Base-by-base conservation (phyloP, 1,284 basidiomycete species). In the Boletus subluridellus region DNA sequence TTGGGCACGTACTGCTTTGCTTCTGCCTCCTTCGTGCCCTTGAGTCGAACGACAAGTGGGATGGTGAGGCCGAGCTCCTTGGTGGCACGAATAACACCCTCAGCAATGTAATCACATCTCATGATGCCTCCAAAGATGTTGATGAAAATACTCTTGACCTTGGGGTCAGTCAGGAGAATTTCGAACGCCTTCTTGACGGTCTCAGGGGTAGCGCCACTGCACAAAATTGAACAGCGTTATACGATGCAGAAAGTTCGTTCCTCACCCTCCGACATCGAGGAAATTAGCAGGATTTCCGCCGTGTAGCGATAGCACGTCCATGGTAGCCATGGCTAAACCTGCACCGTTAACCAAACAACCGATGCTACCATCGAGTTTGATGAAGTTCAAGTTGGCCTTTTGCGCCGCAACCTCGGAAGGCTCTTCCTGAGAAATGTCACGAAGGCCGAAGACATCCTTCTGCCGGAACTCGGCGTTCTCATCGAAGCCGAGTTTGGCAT, bases 171-270 rank as follows among this genome's bases (percentile, higher is more conserved):
- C 46, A 98, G 81, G 44, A 99, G 83, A 64, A 99, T 91, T 77
- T 98, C 95, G 70, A 99, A 99, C 4, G 97, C 97, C 77, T 96
- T 98, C 83, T 99, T 99, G 67, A 99, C 97, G 11, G 96, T 97
- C 69, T 97, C 93, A 38, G 97, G 95, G 8, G 95, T 98, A 48
- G 97, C 97, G 69, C 96, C 94, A 74, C 94, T 91, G 69, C 11
- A 57, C 42, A 54, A 56, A 12, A 39, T 49, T 66, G 51, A 69
- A 46, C 45, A 51, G 46, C 4, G 46, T 41, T 12, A 54, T 17
- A 35, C 10, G 32, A 59, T 41, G 55, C 45, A 61, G 12, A 45
- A 54, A 47, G 41, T 26, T 0, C 5, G 44, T 11, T 49, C 38
- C 62, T 63, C 30, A 90, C 91, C 93, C 96, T 81, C 96, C 96